Conservation (phyloP, 2,329 filamentous ascomycete genomes). For the Aspergillus quadricinctus region DNA sequence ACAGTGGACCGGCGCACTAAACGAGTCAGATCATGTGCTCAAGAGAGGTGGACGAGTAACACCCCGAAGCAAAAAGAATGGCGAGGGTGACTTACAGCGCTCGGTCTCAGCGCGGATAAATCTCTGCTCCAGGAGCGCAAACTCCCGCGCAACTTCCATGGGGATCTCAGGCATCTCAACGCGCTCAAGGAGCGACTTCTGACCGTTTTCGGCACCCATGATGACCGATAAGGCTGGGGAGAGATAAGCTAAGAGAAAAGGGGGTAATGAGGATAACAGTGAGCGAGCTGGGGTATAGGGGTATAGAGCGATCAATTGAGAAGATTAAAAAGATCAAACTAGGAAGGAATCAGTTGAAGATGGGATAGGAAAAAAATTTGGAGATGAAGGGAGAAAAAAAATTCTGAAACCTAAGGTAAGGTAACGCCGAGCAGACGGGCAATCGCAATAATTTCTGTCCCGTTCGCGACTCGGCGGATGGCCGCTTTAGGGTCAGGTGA, state of each 20-base stretch:
- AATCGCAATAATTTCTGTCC: neutral
- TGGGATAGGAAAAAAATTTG: neutral
- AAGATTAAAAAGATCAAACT: neutral
- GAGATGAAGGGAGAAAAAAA: neutral
- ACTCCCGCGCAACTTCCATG: constrained; percentile 53
- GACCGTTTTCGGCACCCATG: constrained; percentile 19
- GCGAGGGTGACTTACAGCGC: constrained; percentile 54
- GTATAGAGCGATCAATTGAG: neutral
- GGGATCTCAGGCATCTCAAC: constrained; percentile 31
- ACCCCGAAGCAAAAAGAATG: constrained; percentile 35
- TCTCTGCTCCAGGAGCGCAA: constrained; percentile 74
- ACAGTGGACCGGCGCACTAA: constrained; percentile 69
- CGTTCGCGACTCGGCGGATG: constrained; percentile 15
- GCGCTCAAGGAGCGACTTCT: constrained; percentile 33
- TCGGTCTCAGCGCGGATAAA: constrained; percentile 81
- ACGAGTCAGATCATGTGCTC: neutral
- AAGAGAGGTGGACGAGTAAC: neutral
- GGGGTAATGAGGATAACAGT: neutral
- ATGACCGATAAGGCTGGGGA: neutral
- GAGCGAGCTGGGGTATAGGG: neutral
- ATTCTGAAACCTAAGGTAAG: neutral
- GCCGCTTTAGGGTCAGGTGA: constrained; percentile 17
- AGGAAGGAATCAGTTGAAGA: neutral
- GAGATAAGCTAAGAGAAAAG: neutral
- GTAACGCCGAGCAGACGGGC: neutral